Base-by-base conservation (phyloP, 139 green algal genomes). In the Spirogloea muscicola region DNA sequence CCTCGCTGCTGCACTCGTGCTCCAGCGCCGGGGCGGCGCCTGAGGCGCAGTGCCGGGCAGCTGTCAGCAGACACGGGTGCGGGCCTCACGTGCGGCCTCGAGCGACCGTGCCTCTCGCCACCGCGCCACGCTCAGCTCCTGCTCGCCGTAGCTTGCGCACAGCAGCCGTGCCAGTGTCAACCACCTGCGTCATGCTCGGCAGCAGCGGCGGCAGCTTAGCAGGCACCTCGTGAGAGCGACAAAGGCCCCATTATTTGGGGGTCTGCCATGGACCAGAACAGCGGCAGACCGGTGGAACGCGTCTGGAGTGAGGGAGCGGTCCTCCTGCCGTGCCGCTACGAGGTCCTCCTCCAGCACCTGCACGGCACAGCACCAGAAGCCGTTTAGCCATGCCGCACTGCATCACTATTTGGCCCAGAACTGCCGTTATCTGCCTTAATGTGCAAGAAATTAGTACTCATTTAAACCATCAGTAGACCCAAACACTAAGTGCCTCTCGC, bases 201-300 rank as follows among this genome's bases (percentile, higher is more conserved):
- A 21, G 21, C 21, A 55, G 21, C 46, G 21, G 21, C 46, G 46
- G 21, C 21, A 21, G 21, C 21, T 31, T 34, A 21, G 58, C 52
- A 6, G 21, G 21, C 21, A 55, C 21, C 21, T 21, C 46, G 21
- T 21, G 21, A 55, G 46, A 55, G 46, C 46, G 21, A n/a, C n/a
- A n/a, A n/a, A n/a, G 46, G 21, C 46, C 46, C 46, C 21, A 31
- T 21, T 31, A 21, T 31, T 55, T 55, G 21, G 46, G 21, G 21
- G 21, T 55, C 46, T 55, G 46, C 46, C 46, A 21, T 55, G 46
- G 21, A 31, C 46, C 21, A 21, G 46, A 55, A 55, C 21, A 31
- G 46, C 46, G n/a, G n/a, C n/a, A n/a, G n/a, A 76, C 67, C 67
- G 41, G 67, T 76, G 67, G 57, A 76, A 76, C 4, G 16, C 27